These are phyloP conservation scores for Paraconiothyrium sp. DNA, from an alignment of 2,329 filamentous ascomycete genomes.

Conservation along the genomic window DNA sequence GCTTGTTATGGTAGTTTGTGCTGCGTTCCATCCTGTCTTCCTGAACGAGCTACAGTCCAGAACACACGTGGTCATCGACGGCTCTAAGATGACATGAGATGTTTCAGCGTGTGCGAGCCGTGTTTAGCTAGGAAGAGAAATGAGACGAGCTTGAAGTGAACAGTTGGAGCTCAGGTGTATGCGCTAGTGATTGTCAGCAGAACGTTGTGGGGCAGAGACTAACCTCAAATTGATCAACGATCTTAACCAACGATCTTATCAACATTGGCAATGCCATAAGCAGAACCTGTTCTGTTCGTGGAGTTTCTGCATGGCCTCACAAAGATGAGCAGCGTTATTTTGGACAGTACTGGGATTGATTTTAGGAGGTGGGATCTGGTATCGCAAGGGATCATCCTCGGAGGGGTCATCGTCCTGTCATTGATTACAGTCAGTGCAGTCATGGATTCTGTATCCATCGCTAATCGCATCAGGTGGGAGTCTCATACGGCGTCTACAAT, in stretches of 20 bases:
- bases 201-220: background rate
- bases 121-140: background rate
- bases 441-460: background rate
- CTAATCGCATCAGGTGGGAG: conserved; percentile 15
- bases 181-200: background rate
- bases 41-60: background rate
- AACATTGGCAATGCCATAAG: background rate
- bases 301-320: background rate
- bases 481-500: conserved; percentile 38
- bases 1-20: conserved; percentile 9
- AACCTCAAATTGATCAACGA: background rate
- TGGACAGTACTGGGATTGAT: background rate
- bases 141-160: background rate
- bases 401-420: background rate
- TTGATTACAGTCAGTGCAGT: conserved; percentile 1
- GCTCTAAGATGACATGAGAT: background rate
- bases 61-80: background rate
- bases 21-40: conserved; percentile 6
- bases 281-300: background rate
- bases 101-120: background rate
- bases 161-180: background rate
- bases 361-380: background rate
- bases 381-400: background rate
- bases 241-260: background rate
- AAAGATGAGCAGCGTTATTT: background rate